These are phyloP conservation scores for Hermanozyma aechmeae DNA, from an alignment of 805 yeast species.

Conservation along the genomic window DNA sequence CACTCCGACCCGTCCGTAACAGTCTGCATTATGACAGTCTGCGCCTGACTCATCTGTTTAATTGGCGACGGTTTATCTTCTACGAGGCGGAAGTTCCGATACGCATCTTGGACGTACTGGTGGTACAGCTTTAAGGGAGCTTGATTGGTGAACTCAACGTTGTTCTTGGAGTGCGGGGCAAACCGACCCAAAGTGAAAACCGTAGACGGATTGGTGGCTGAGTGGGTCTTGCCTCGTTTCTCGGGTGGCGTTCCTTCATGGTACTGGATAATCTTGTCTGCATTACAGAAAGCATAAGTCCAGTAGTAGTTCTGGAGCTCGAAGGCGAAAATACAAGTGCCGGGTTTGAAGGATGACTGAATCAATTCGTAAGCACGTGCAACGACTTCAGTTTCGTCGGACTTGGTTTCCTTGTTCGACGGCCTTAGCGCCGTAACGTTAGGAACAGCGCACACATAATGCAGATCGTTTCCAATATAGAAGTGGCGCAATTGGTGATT, in stretches of 20 bases:
- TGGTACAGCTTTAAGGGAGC: constrained; percentile 9
- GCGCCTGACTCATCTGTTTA: constrained; percentile 8
- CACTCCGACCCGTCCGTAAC: constrained; percentile 44
- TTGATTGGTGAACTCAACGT: constrained; percentile 9
- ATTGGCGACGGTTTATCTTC: constrained; percentile 8
- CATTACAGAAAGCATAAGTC: constrained; percentile 44
- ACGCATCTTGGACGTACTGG: constrained; percentile 16
- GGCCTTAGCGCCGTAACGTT: too few species aligned
- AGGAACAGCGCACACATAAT: too few species aligned
- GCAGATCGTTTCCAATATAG: too few species aligned
- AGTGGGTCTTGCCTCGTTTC: constrained; percentile 16
- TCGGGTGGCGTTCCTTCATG: constrained; percentile 22
- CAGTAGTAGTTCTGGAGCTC: constrained; percentile 35
- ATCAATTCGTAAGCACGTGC: too few species aligned
- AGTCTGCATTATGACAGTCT: constrained; percentile 28
- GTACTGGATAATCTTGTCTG: constrained; percentile 40
- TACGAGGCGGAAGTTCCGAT: constrained; percentile 13
- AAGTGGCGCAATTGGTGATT: too few species aligned
- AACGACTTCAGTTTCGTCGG: too few species aligned
- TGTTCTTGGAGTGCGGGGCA: constrained; percentile 3
- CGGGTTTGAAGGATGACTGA: constrained; percentile 4
- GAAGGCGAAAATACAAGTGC: constrained; percentile 9
- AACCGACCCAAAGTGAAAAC: constrained; percentile 30
- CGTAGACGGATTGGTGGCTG: constrained; percentile 16
- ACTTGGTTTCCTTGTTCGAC: too few species aligned